Percentiles rank a stretch among this genome's conserved stretches.
Conservation (phyloP, 1,284 basidiomycete genomes). For the Coniophora puteana region DNA sequence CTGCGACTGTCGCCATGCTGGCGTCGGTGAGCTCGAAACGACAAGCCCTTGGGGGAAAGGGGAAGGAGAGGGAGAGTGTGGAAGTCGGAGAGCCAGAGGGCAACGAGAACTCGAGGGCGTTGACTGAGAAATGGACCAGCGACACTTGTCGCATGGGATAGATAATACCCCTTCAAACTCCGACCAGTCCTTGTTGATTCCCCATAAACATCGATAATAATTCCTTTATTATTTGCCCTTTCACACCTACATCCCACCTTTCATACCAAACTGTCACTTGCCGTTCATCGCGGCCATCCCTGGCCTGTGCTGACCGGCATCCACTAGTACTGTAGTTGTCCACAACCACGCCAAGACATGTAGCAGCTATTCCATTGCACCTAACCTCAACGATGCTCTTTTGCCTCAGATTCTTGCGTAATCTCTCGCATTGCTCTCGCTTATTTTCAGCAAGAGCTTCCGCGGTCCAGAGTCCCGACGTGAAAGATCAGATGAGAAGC, state of each 20-base stretch:
- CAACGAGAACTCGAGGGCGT: constrained; percentile 4
- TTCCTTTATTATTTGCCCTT: constrained; percentile 1
- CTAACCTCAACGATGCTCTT: too few relatives aligned
- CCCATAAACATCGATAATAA: constrained; percentile 17
- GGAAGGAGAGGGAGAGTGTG: constrained; percentile 6
- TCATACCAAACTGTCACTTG: constrained; percentile 9
- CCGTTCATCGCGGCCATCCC: too few relatives aligned
- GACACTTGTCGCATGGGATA: constrained; percentile 7
- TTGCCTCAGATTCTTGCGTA: too few relatives aligned
- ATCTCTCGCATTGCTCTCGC: too few relatives aligned
- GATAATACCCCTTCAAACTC: constrained; percentile 30
- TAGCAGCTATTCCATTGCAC: too few relatives aligned
- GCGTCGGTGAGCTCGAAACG: constrained; percentile 12
- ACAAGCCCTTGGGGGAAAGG: neutral
- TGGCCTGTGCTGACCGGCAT: neutral
- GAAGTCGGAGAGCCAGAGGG: constrained; percentile 5
- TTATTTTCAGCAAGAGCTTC: too few relatives aligned
- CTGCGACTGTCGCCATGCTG: constrained; percentile 64
- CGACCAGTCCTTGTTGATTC: constrained; percentile 23
- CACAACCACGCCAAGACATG: neutral
- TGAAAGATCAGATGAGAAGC: too few relatives aligned
- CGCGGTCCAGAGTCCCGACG: too few relatives aligned
- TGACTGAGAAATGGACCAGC: neutral
- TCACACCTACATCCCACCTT: constrained; percentile 13
- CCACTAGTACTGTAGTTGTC: too few relatives aligned